Evolutionary conservation across 768 basidiomycete genomes (phyloP).

Genomic region (Solioccasus polychromus): DNA sequence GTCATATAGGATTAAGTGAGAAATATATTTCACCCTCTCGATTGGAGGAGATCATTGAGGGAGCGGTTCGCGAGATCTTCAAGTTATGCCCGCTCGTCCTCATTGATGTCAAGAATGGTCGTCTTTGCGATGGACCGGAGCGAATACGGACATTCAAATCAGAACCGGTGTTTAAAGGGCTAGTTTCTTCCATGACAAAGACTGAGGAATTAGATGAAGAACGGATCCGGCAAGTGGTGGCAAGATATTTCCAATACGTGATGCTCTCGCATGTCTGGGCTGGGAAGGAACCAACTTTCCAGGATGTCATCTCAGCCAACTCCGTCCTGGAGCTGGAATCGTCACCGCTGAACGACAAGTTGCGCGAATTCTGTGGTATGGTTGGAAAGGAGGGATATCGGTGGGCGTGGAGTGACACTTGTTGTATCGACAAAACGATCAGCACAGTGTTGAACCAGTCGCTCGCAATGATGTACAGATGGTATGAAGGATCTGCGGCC

Average conservation of each 20-base stretch:
- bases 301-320: not conserved
- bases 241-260: constrained; percentile 11
- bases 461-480: too few species aligned
- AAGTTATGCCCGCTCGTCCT: not conserved
- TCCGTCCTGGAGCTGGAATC: too few species aligned
- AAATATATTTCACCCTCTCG: too few species aligned
- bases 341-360: constrained; percentile 4
- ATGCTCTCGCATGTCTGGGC: constrained; percentile 21
- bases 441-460: not conserved
- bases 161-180: too few species aligned
- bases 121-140: not conserved
- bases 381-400: constrained; percentile 1
- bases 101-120: not conserved
- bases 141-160: not conserved
- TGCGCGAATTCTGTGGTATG: constrained; percentile 7
- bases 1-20: too few species aligned
- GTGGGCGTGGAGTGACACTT: constrained; percentile 14
- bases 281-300: constrained; percentile 7
- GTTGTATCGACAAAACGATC: constrained; percentile 8
- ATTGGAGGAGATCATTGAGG: not conserved
- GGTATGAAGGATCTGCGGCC: too few species aligned
- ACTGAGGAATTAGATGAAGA: too few species aligned
- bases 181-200: too few species aligned
- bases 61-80: not conserved
- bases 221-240: too few species aligned